Evolutionary conservation across 129 eudicot species (phyloP).

Genomic region (Oenanthe sinensis): DNA sequence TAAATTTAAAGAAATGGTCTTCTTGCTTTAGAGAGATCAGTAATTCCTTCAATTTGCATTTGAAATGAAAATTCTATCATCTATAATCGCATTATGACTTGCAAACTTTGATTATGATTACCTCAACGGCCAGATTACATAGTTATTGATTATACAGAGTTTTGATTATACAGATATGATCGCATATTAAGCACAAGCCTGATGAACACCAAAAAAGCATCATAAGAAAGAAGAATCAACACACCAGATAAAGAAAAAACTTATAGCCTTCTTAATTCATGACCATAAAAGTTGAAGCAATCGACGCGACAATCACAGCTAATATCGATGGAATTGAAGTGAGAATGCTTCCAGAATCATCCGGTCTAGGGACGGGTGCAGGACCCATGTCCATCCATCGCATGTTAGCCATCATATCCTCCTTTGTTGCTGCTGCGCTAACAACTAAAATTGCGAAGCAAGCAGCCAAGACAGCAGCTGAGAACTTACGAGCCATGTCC

Average conservation of each 20-base stretch:
- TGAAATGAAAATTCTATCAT: too few relatives aligned
- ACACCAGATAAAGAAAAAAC: background rate
- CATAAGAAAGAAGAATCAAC: background rate
- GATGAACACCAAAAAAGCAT: background rate
- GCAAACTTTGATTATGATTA: too few relatives aligned
- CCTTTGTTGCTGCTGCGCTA: background rate
- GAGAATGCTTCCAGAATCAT: background rate
- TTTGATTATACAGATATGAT: background rate
- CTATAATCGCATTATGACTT: too few relatives aligned
- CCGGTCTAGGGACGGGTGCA: background rate
- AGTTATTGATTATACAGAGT: background rate
- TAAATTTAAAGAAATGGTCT: too few relatives aligned
- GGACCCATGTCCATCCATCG: slow-evolving; percentile 2
- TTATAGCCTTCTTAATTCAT: background rate
- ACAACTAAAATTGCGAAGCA: background rate
- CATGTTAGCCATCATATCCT: background rate
- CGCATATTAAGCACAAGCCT: background rate
- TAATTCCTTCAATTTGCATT: too few relatives aligned
- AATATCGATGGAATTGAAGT: background rate
- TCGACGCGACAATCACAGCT: background rate
- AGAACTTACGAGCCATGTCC: background rate
- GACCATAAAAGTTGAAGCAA: background rate
- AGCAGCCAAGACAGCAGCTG: background rate
- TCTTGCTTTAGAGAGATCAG: too few relatives aligned
- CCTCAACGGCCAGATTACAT: background rate